Conservation (phyloP, 345 rosid genomes). For the Euclidium syriacum region DNA sequence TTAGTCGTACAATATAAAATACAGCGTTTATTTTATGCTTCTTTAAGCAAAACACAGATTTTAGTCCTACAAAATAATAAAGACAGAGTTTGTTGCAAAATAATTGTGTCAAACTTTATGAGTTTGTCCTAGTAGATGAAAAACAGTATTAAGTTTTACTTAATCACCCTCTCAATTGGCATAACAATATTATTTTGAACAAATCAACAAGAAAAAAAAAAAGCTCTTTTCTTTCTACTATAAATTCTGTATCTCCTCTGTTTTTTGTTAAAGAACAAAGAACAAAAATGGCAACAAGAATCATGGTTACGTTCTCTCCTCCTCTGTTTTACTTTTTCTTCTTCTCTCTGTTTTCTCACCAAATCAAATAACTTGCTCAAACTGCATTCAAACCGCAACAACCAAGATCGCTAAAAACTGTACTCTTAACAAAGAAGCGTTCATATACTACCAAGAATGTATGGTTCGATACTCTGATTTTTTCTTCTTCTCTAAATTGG, state of each 20-base stretch:
- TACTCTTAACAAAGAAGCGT: conserved; percentile 4
- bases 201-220: not conserved
- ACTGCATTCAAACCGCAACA: conserved; percentile 30
- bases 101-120: no score
- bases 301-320: no score
- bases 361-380: conserved; percentile 17
- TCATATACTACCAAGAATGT: conserved; percentile 35
- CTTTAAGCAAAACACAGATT: no score
- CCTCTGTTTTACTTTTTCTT: no score
- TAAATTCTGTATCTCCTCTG: not conserved
- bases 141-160: no score
- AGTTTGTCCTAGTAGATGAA: no score
- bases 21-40: no score
- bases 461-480: conserved; percentile 31
- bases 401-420: conserved; percentile 14
- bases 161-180: no score
- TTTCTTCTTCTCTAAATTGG: not conserved
- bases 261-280: not conserved
- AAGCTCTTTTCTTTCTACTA: not conserved
- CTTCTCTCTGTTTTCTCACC: not conserved
- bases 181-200: not conserved
- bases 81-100: no score
- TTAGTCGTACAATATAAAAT: no score
- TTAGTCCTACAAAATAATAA: no score
- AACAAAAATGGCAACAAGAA: no score